Evolutionary conservation across 2,329 filamentous ascomycete genomes (phyloP), one percentile per base, ranked within the genome.

Genomic region (Pseudogymnoascus sp.): DNA sequence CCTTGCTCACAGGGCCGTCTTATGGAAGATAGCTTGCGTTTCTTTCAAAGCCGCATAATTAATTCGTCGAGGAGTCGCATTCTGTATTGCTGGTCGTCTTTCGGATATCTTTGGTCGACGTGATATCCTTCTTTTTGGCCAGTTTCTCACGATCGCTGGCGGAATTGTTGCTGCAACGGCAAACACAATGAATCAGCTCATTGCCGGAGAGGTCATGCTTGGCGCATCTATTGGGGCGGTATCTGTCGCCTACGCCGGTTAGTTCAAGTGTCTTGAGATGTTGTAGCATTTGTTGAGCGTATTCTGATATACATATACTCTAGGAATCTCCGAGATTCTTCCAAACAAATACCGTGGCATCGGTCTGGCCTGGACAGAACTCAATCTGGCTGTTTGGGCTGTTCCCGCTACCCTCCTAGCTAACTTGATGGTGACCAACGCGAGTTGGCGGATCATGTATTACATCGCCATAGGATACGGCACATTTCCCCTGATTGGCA

Each of bases 391-490:
- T 62, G 66, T 30, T 70, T 71, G 69, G 70, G 69, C 38, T 61
- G 61, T 55, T 62, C 69, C 61, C 64, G 68, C 58, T 65, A 70
- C 28, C 63, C n/a, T 66, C 1, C 23, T 64, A 72, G 73, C 74
- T 33, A 73, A 73, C 1, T 71, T 71, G 12, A 71, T 77, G 30
- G 68, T 77, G 52, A 67, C 71, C 45, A 69, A 72, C 55, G 67
- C 77, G 6, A 73, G 72, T 45, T 80, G 78, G 78, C 68, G 74
- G 42, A 79, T 76, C 75, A 74, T 79, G 39, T 81, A 79, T 67
- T 79, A 77, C 64, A 77, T 79, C 45, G 72, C 72, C 28, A 74
- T 77, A 39, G 71, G 71, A 42, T 70, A 69, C 58, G 67, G 68
- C 41, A 74, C 75, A 42, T 71, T 79, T 73, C 14, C 33, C 33